Base-by-base conservation (phyloP, 805 yeast species). In the Candida tallmaniae region DNA sequence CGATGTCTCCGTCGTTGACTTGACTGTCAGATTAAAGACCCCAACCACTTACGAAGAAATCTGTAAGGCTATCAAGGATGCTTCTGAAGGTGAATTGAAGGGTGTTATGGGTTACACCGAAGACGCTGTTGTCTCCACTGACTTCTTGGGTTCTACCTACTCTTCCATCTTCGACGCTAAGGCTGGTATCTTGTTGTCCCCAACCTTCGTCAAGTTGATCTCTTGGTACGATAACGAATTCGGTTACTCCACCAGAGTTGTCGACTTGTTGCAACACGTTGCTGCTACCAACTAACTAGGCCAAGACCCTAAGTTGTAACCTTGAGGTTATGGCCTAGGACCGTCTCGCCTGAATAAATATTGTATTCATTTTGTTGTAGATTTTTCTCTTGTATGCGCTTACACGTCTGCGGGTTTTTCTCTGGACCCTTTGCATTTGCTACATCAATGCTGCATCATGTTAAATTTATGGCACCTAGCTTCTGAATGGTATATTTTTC, bases 241-340 rank as follows among this genome's bases (percentile, higher is more conserved):
- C 50, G 62, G 62, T 39, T 57, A 57, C 54, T 57, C 62, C 39
- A 54, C 58, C 51, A 56, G 62, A 53, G 61, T 56, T 31, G 59
- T 56, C 36, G 62, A 57, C 50, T 56, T 57, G 48, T 52, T 57
- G 46, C 56, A 57, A 46, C 50, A 48, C 48, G 53, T 55, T 34
- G 52, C 58, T 40, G 22, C 31, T 27, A 7, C 20, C 19, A 27
- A 27, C 18, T 27, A 27, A 27, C 29, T 27, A 24, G 27, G 9
- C 23, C 7, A 20, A 7, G 10, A 20, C 7, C 10, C 10, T 7
- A 7, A 10, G 10, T 20, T 20, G 23, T 20, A 20, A 20, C 10
- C 23, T 20, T 20, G 7, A 20, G n/a, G n/a, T n/a, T n/a, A n/a
- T n/a, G n/a, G n/a, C n/a, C n/a, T n/a, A n/a, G n/a, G n/a, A n/a